These are phyloP conservation scores for Hippophae rhamnoides DNA, from an alignment of 306 rosid genomes.

Conservation along the genomic window DNA sequence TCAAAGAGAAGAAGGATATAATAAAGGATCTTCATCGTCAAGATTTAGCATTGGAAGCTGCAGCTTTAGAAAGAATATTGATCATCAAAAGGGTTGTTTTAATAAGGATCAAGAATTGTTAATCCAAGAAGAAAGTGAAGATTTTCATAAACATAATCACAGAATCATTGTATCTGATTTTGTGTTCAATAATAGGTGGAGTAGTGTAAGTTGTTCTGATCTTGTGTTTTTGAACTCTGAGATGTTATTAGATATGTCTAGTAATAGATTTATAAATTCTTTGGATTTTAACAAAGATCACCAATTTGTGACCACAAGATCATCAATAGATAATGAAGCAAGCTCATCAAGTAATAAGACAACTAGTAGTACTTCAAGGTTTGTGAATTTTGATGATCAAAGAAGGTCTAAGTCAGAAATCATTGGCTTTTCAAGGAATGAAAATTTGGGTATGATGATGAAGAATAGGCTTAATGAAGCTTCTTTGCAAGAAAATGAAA, in stretches of 20 bases:
- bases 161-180: conserved; percentile 66
- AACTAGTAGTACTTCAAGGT: conserved; percentile 23
- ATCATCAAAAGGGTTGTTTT: conserved; percentile 5
- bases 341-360: conserved; percentile 14
- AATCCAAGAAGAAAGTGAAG: conserved; percentile 23
- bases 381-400: conserved; percentile 25
- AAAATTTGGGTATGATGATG: conserved; percentile 21
- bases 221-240: conserved; percentile 73
- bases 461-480: conserved; percentile 25
- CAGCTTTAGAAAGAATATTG: conserved; percentile 55
- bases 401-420: conserved; percentile 82
- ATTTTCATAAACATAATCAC: conserved; percentile 61
- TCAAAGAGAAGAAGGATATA: conserved; percentile 60
- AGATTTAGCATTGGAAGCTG: conserved; percentile 66
- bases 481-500: conserved; percentile 30
- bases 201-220: conserved; percentile 79
- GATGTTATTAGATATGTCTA: conserved; percentile 50
- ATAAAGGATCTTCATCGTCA: conserved; percentile 54
- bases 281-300: conserved; percentile 15
- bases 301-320: neutral
- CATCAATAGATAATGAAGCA: conserved; percentile 14
- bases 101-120: conserved; percentile 36
- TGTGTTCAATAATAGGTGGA: conserved; percentile 75
- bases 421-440: conserved; percentile 55
- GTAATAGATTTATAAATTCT: conserved; percentile 42